These are phyloP conservation scores for Globisporangium okanoganense DNA, from an alignment of 352 stramenopile species.

Conservation along the genomic window DNA sequence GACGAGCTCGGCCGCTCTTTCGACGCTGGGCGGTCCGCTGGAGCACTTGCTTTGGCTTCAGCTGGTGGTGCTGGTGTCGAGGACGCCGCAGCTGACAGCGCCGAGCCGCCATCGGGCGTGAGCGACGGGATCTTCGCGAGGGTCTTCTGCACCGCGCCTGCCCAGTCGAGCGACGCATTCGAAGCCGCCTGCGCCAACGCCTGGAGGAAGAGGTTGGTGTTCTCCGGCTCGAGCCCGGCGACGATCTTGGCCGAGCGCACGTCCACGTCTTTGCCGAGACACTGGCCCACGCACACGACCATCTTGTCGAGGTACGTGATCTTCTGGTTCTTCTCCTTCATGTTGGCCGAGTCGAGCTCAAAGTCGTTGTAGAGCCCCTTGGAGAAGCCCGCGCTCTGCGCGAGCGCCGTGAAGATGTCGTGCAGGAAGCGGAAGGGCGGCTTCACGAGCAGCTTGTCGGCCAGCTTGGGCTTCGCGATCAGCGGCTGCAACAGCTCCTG, in stretches of 20 bases:
- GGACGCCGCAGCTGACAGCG: constrained; percentile 9
- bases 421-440: constrained; percentile 96
- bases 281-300: constrained; percentile 71
- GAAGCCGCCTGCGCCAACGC: constrained; percentile 52
- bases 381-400: constrained; percentile 81
- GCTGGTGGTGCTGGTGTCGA: constrained; percentile 11
- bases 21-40: constrained; percentile 27
- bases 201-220: constrained; percentile 82
- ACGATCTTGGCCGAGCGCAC: constrained; percentile 85
- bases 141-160: constrained; percentile 53
- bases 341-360: constrained; percentile 71
- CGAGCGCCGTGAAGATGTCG: constrained; percentile 91
- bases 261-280: constrained; percentile 61
- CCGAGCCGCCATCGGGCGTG: constrained; percentile 37
- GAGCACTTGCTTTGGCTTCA: constrained; percentile 20
- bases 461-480: constrained; percentile 92
- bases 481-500: constrained; percentile 86
- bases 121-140: constrained; percentile 65
- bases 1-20: constrained; percentile 37
- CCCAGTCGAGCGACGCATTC: constrained; percentile 65
- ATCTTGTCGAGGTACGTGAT: constrained; percentile 85
- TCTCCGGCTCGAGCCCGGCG: constrained; percentile 75
- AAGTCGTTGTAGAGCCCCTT: constrained; percentile 81
- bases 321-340: constrained; percentile 88
- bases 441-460: constrained; percentile 94